A percentile compares a stretch with the other conserved stretches of the same genome.
Evolutionary conservation across 1,284 basidiomycete species (phyloP).

Genomic region (Porphyrellus sp.): DNA sequence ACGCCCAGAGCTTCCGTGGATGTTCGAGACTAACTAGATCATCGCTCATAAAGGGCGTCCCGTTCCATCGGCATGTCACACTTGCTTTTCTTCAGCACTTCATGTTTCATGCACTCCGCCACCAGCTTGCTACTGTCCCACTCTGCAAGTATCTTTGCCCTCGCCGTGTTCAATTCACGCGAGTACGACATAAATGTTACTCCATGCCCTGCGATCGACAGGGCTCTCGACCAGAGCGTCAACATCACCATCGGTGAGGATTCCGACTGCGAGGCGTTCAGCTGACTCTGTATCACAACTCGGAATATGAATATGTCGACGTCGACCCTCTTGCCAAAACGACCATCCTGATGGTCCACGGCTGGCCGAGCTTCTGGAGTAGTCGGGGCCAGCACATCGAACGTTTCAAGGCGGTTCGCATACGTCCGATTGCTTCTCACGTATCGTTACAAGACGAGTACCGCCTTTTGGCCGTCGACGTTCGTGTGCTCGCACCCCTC

Average conservation of each 20-base stretch:
- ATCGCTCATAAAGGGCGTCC: too few relatives aligned
- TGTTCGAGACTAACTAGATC: too few relatives aligned
- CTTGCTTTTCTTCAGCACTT: too few relatives aligned
- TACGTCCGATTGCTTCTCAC: background rate
- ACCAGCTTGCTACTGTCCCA: conserved; percentile 5
- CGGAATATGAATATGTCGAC: conserved; percentile 67
- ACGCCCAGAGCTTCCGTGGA: too few relatives aligned
- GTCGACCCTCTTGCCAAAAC: conserved; percentile 50
- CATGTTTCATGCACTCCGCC: conserved; percentile 10
- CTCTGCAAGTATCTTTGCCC: background rate
- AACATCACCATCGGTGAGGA: conserved; percentile 41
- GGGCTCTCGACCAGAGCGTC: conserved; percentile 30
- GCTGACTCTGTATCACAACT: background rate
- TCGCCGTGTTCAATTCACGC: conserved; percentile 38
- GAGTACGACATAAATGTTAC: conserved; percentile 37
- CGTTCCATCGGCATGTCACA: background rate
- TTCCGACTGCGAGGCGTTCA: conserved; percentile 4
- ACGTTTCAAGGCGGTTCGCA: conserved; percentile 48
- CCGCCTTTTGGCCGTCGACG: conserved; percentile 54
- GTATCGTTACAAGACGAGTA: conserved; percentile 34
- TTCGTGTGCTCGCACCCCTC: conserved; percentile 66
- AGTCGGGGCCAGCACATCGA: conserved; percentile 68
- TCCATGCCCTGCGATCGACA: conserved; percentile 40
- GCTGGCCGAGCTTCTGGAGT: conserved; percentile 73
- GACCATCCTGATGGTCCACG: conserved; percentile 65